Evolutionary conservation across 2,329 filamentous ascomycete genomes (phyloP).

Genomic region (Ciborinia camelliae): DNA sequence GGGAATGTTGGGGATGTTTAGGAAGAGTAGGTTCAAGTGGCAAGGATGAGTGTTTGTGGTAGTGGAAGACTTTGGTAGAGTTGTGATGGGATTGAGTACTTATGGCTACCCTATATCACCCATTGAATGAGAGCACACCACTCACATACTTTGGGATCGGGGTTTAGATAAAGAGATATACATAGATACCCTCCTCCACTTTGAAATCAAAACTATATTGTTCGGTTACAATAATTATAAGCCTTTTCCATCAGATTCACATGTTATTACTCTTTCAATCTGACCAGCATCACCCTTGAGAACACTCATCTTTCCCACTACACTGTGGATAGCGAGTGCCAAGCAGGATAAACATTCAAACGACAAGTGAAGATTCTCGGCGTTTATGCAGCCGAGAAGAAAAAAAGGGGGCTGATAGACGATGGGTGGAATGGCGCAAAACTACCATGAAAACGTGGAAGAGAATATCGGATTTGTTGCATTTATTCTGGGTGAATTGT

Average conservation of each 20-base stretch:
- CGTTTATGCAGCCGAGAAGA: neutral
- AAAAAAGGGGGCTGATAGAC: neutral
- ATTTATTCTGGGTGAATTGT: neutral
- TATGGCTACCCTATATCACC: no score
- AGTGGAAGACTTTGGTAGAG: neutral
- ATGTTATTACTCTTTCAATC: no score
- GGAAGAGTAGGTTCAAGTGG: conserved; percentile 40
- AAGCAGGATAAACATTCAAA: neutral
- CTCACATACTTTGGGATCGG: neutral
- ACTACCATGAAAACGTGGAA: neutral
- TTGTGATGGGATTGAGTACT: no score
- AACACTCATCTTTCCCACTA: no score
- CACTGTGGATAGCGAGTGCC: neutral
- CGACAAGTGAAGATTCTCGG: neutral
- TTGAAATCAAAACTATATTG: neutral
- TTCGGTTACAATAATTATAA: no score
- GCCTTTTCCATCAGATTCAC: no score
- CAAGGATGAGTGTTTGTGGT: conserved; percentile 31
- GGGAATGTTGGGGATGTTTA: conserved; percentile 40
- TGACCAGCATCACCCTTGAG: no score
- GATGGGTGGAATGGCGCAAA: neutral
- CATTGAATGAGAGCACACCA: neutral
- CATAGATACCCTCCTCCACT: neutral
- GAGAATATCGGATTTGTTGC: neutral
- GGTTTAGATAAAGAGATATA: neutral